phyloP scores from a whole-genome alignment of 495 filamentous ascomycete genomes.

The Talaromyces wortmannii region DNA sequence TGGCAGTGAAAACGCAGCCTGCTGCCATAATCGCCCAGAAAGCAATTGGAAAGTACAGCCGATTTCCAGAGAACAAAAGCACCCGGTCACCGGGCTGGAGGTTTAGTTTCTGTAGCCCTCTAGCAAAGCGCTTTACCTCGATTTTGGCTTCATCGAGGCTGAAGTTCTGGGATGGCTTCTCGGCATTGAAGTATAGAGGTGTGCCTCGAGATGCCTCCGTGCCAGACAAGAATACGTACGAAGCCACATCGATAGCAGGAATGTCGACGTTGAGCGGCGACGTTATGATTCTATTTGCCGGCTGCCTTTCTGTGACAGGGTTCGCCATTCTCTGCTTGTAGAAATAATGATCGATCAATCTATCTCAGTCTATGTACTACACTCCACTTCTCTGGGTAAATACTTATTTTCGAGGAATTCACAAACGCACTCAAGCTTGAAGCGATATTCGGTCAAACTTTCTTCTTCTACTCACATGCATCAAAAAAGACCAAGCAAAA shows the following conservation, averaged over 20 bases:
- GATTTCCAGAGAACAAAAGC: constrained; percentile 64
- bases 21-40: constrained; percentile 65
- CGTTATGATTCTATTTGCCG: too few relatives aligned
- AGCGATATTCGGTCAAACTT: too few relatives aligned
- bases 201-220: constrained; percentile 34
- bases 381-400: too few relatives aligned
- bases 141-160: constrained; percentile 53
- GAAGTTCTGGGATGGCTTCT: constrained; percentile 47
- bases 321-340: too few relatives aligned
- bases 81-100: constrained; percentile 63
- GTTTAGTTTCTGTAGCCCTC: constrained; percentile 58
- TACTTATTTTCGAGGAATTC: too few relatives aligned
- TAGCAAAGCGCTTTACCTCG: constrained; percentile 63
- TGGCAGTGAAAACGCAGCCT: constrained; percentile 71
- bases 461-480: too few relatives aligned
- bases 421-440: too few relatives aligned
- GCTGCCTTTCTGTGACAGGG: too few relatives aligned
- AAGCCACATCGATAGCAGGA: constrained; percentile 39
- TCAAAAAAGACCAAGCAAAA: too few relatives aligned
- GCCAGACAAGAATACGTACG: constrained; percentile 40
- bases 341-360: too few relatives aligned
- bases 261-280: constrained; percentile 21
- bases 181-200: constrained; percentile 41
- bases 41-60: constrained; percentile 64
- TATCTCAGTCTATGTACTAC: too few relatives aligned